Conservation (phyloP, 441 rosid species). For the Arabidopsis hybrid region DNA sequence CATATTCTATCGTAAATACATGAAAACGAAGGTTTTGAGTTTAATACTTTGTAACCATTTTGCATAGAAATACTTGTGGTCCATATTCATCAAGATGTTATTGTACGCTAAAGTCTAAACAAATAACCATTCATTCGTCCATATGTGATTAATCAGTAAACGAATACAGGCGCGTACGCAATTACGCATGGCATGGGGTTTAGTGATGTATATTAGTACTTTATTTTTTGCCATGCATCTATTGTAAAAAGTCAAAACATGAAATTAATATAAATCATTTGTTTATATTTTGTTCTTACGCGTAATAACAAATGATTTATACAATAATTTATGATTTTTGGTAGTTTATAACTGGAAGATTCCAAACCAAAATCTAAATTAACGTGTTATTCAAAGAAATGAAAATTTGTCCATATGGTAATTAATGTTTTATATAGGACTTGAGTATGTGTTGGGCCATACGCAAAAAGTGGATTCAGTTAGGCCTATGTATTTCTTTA, state of each 20-base stretch:
- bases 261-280: background rate
- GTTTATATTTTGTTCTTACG: background rate
- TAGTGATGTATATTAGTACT: background rate
- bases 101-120: constrained; percentile 10
- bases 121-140: constrained; percentile 19
- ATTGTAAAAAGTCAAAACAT: background rate
- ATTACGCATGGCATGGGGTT: background rate
- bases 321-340: no score
- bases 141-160: background rate
- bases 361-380: background rate
- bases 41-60: constrained; percentile 30
- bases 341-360: background rate
- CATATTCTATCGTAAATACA: constrained; percentile 39
- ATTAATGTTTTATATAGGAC: background rate
- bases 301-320: background rate
- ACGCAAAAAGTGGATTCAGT: constrained; percentile 2
- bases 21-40: constrained; percentile 34
- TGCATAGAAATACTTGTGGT: constrained; percentile 30
- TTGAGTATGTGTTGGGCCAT: constrained; percentile 16
- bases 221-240: background rate
- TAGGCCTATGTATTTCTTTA: constrained; percentile 1
- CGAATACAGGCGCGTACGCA: background rate
- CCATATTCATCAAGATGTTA: constrained; percentile 11
- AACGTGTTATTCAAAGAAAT: background rate
- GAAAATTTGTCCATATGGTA: background rate